Evolutionary conservation across 1,284 basidiomycete genomes (phyloP).

Genomic region (Omphalotus olearius): DNA sequence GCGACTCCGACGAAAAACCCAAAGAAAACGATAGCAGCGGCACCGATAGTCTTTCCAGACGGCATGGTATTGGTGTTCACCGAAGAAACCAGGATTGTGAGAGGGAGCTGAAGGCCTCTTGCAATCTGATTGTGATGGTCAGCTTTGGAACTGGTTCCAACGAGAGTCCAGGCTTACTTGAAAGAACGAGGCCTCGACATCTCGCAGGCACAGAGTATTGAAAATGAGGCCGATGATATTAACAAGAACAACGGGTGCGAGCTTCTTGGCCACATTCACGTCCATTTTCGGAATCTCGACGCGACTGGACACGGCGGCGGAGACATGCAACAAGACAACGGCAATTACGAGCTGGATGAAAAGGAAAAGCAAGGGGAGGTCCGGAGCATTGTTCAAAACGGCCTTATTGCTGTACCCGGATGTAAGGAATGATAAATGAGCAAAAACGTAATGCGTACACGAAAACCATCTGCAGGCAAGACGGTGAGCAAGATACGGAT

Average conservation of each 20-base stretch:
- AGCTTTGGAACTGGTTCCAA: background rate
- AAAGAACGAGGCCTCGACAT: conserved; percentile 76
- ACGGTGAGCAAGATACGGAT: background rate
- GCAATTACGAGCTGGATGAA: conserved; percentile 66
- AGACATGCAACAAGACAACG: conserved; percentile 54
- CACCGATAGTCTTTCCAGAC: conserved; percentile 41
- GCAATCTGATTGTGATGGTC: conserved; percentile 54
- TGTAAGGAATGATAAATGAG: background rate
- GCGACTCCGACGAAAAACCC: conserved; percentile 66
- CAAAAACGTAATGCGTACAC: conserved; percentile 37
- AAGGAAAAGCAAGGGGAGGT: conserved; percentile 67
- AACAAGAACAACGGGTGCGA: conserved; percentile 59
- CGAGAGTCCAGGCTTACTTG: conserved; percentile 38
- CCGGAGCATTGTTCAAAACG: conserved; percentile 63
- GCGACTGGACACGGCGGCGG: conserved; percentile 30
- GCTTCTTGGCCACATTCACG: conserved; percentile 46
- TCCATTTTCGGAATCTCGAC: conserved; percentile 58
- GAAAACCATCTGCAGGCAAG: conserved; percentile 53
- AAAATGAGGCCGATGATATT: conserved; percentile 72
- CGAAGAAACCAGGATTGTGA: conserved; percentile 67
- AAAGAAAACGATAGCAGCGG: conserved; percentile 52
- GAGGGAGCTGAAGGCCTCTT: conserved; percentile 69
- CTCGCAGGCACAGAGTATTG: conserved; percentile 72
- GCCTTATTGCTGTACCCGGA: conserved; percentile 56
- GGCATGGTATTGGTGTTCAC: conserved; percentile 45